phyloP scores from a whole-genome alignment of 176 grass and related monocot genomes.

The Carex cristatella region DNA sequence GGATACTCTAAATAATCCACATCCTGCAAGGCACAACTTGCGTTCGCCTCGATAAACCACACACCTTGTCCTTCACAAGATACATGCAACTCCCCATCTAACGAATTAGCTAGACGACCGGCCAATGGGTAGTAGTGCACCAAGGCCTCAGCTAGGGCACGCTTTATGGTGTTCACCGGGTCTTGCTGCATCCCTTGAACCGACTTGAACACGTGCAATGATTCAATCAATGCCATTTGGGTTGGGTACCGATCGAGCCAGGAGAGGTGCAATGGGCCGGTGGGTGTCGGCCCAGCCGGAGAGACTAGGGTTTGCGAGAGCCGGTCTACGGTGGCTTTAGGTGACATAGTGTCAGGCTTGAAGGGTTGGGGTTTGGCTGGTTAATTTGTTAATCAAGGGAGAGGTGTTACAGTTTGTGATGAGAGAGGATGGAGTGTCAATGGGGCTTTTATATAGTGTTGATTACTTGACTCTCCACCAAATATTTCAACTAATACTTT shows the following conservation, averaged over 20 bases:
- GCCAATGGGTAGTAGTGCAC: constrained; percentile 69
- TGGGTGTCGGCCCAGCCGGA: constrained; percentile 37
- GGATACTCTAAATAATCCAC: constrained; percentile 92
- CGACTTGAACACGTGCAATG: constrained; percentile 71
- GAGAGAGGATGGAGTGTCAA: constrained; percentile 7
- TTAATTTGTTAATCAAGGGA: background rate
- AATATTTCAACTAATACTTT: background rate
- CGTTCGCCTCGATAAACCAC: constrained; percentile 59
- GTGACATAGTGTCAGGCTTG: constrained; percentile 4
- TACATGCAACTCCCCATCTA: constrained; percentile 48
- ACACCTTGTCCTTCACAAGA: constrained; percentile 52
- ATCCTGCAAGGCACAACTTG: constrained; percentile 36
- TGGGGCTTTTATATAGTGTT: constrained; percentile 5
- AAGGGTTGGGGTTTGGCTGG: background rate
- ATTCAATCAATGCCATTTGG: constrained; percentile 87
- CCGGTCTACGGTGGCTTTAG: constrained; percentile 29
- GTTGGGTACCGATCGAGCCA: constrained; percentile 95
- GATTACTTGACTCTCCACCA: background rate
- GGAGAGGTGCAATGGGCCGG: constrained; percentile 41
- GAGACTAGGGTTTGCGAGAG: constrained; percentile 32
- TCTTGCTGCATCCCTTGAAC: background rate
- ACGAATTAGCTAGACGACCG: constrained; percentile 38
- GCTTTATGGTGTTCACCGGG: constrained; percentile 40
- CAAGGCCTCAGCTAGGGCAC: constrained; percentile 39
- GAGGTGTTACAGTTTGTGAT: background rate